Percentiles rank a stretch among this genome's conserved stretches.
Conservation (phyloP, 352 stramenopile species). For the Globisporangium barbulae region DNA sequence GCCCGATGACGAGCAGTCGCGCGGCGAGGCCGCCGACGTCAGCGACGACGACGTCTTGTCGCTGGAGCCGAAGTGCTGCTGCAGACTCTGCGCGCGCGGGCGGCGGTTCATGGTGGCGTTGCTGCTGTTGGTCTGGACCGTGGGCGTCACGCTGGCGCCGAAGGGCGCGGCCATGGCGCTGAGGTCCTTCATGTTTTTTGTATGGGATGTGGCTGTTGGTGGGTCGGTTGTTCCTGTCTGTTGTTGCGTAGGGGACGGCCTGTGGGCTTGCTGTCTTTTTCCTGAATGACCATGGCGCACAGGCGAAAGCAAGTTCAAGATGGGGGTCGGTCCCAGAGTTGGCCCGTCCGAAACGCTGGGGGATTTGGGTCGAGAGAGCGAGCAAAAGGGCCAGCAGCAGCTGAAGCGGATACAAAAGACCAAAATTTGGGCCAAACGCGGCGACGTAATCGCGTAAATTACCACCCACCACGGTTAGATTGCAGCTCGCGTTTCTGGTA, state of each 20-base stretch:
- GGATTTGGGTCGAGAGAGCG: not conserved
- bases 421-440: slow-evolving; percentile 3
- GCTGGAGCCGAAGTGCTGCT: slow-evolving; percentile 28
- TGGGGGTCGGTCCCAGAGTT: not conserved
- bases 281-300: slow-evolving; percentile 40
- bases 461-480: slow-evolving; percentile 13
- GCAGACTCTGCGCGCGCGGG: slow-evolving; percentile 49
- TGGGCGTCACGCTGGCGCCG: slow-evolving; percentile 14
- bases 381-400: not conserved
- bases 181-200: slow-evolving; percentile 29
- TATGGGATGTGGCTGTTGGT: not conserved
- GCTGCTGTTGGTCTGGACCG: not conserved
- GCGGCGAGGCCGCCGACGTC: not conserved
- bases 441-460: slow-evolving; percentile 15
- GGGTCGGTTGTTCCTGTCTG: slow-evolving; percentile 11
- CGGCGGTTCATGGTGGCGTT: slow-evolving; percentile 26
- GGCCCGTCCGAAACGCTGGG: not conserved
- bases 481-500: slow-evolving; percentile 1
- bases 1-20: slow-evolving; percentile 61
- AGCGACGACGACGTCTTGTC: slow-evolving; percentile 13
- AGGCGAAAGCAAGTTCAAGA: slow-evolving; percentile 30
- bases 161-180: not conserved
- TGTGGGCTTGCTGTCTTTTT: slow-evolving; percentile 49
- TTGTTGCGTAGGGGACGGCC: not conserved
- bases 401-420: slow-evolving; percentile 12